Conservation (phyloP, 352 stramenopile genomes). For the Albugo laibachii region DNA sequence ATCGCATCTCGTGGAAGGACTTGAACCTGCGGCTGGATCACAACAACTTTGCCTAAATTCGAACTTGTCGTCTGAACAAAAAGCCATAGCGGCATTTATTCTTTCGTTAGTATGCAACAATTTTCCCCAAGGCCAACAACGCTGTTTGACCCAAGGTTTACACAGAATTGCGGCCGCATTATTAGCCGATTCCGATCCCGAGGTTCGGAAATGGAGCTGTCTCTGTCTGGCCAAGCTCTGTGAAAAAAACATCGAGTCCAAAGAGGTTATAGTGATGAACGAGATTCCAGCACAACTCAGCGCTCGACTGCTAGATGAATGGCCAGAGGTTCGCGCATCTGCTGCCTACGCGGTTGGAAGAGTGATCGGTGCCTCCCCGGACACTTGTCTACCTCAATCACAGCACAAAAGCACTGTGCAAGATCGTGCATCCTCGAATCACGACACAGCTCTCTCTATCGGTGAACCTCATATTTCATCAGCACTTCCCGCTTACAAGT, state of each 20-base stretch:
- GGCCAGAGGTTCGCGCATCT: slow-evolving; percentile 81
- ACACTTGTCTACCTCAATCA: slow-evolving; percentile 7
- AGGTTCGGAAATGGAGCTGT: slow-evolving; percentile 71
- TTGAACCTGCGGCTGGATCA: slow-evolving; percentile 17
- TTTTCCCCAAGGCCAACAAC: slow-evolving; percentile 82
- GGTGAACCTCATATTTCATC: too few species aligned
- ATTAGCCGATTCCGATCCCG: slow-evolving; percentile 33
- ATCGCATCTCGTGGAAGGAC: slow-evolving; percentile 65
- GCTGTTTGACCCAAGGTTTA: slow-evolving; percentile 83
- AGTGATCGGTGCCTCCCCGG: slow-evolving; percentile 49
- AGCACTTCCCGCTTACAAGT: not conserved
- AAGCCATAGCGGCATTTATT: slow-evolving; percentile 91
- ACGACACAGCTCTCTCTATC: slow-evolving; percentile 1
- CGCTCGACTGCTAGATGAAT: slow-evolving; percentile 60
- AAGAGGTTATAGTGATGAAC: slow-evolving; percentile 69
- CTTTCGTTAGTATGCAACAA: slow-evolving; percentile 87
- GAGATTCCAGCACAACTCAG: slow-evolving; percentile 74
- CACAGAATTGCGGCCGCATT: slow-evolving; percentile 55
- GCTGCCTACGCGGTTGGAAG: slow-evolving; percentile 86
- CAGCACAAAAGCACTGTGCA: slow-evolving; percentile 18
- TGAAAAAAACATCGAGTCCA: slow-evolving; percentile 81
- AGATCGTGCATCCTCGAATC: slow-evolving; percentile 34
- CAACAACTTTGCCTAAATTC: slow-evolving; percentile 1
- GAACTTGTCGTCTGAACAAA: slow-evolving; percentile 77
- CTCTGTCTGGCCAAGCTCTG: slow-evolving; percentile 91